Evolutionary conservation across 2,329 filamentous ascomycete genomes (phyloP), one percentile per base, ranked within the genome.

Genomic region (Zymoseptoria passerinii): DNA sequence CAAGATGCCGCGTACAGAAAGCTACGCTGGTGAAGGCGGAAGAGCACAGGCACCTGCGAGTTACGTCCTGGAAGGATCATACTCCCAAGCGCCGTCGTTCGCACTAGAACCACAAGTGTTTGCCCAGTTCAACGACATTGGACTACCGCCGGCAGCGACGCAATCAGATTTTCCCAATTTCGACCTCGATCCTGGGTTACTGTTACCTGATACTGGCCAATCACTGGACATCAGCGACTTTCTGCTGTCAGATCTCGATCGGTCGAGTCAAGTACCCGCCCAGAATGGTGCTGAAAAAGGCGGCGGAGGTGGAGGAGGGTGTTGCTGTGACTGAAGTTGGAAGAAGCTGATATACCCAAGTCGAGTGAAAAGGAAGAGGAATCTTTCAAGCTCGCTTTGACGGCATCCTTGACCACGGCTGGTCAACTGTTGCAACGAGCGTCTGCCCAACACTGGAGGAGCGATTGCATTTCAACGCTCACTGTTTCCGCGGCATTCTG

Each of bases 201-300:
- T 61, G 23, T 19, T 62, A 58, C 58, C 58, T 18, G 61, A 61
- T 27, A 55, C 52, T 19, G 50, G 53, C 27, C 49, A 56, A 16
- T 54, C 55, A 16, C 27, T 66, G 40, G 62, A 68, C 44, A 55
- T 68, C 4, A 63, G 56, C 48, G 65, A 68, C 4, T 66, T 63
- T 28, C 50, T 68, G 29, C 56, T 62, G 40, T 58, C 63, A 18
- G 66, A 68, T 28, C 57, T 66, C 20, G 60, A 65, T n/a, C 57
- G 13, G 23, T 35, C 29, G 35, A 35, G 49, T 40, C 29, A 28
- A 28, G 50, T 50, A 18, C n/a, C 51, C 19, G 48, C 27, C 29
- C n/a, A 29, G 9, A 2, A 50, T 28, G 52, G 28, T 10, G 44
- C 27, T 16, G 28, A 48, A 28, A 48, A 27, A 28, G 52, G 23